These are phyloP conservation scores for Xerocomus spinulosus DNA, from an alignment of 768 basidiomycete species.

Conservation along the genomic window DNA sequence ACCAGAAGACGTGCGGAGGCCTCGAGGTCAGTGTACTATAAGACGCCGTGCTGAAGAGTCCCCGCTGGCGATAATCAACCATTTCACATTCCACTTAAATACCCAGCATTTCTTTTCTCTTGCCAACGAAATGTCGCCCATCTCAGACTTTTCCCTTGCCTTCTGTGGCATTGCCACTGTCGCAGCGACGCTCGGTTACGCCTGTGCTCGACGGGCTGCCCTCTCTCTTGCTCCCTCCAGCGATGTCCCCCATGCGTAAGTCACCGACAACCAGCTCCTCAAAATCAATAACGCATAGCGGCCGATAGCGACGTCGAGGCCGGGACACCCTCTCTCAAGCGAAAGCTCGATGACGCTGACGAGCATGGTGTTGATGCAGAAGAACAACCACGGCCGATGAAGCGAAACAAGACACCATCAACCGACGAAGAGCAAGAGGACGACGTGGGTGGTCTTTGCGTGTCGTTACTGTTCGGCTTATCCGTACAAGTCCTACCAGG, in stretches of 20 bases:
- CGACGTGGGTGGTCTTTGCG: constrained; percentile 21
- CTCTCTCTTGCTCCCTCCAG: constrained; percentile 14
- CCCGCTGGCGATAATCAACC: constrained; percentile 22
- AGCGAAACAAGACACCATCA: constrained; percentile 42
- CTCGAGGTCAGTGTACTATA: constrained; percentile 34
- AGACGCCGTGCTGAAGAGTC: no score
- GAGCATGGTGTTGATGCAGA: constrained; percentile 28
- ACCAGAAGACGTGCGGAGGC: constrained; percentile 23
- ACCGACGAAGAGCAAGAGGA: constrained; percentile 25
- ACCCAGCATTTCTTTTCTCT: constrained; percentile 6
- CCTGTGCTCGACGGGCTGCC: constrained; percentile 42
- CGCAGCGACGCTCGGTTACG: constrained; percentile 57
- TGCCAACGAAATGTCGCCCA: constrained; percentile 42
- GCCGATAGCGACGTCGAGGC: constrained; percentile 31
- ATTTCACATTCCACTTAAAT: constrained; percentile 20
- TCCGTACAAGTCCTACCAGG: constrained; percentile 21
- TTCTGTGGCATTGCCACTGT: constrained; percentile 56
- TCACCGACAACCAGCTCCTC: constrained; percentile 28
- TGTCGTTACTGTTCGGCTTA: constrained; percentile 13
- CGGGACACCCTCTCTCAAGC: constrained; percentile 27
- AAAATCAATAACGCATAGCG: constrained; percentile 25
- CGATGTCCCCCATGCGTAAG: constrained; percentile 28
- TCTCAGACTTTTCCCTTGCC: constrained; percentile 50
- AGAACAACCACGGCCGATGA: constrained; percentile 24
- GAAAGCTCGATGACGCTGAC: constrained; percentile 29